Base-by-base conservation (phyloP, 495 filamentous ascomycete genomes). In the Penicillium cinerascens region DNA sequence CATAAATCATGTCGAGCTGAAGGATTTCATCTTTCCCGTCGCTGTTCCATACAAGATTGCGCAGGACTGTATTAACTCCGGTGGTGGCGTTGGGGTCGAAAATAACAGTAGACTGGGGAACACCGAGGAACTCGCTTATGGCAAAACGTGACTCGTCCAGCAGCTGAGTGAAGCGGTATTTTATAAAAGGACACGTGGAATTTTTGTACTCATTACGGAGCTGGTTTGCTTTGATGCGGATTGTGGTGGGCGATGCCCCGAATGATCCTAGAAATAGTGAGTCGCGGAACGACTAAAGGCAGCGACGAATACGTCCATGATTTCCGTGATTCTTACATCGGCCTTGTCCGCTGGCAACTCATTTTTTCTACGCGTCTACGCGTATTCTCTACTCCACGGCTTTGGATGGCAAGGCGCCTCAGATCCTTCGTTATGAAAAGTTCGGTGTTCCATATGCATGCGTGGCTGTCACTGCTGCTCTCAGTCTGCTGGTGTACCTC, bases 61-160 rank as follows among this genome's bases (percentile, higher is more conserved):
- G 80, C 17, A 93, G 73, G 0, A 93, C 82, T 7, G 83, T 87
- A 69, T 92, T 90, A 47, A 92, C 69, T 18, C 84, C 90, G 0
- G 79, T 82, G 0, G 87, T 89, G 22, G 87, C 85, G 65, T 93
- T 93, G 16, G 77, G 72, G 0, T 92, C 82, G 45, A 89, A 82
- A 22, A 92, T 88, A 13, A 85, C 60, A 3, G 81, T 84, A 2
- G 80, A 73, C 16, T 72, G 55, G 1, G 83, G 82, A 2, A 77
- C 81, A 49, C 80, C 65, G n/a, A 95, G 73, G n/a, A 87, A 63
- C 5, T 67, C 54, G 3, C 87, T 83, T 10, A 89, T 61, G 1
- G 82, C 83, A 1, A 52, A 67, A 15, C 90, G 84, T 11, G 79
- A 85, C 26, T 77, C 65, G 60, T 87, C 80, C 3, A 92, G 77